Conservation (phyloP, 1,139 yeast genomes). For the Yamadazyma atmosphaerica region DNA sequence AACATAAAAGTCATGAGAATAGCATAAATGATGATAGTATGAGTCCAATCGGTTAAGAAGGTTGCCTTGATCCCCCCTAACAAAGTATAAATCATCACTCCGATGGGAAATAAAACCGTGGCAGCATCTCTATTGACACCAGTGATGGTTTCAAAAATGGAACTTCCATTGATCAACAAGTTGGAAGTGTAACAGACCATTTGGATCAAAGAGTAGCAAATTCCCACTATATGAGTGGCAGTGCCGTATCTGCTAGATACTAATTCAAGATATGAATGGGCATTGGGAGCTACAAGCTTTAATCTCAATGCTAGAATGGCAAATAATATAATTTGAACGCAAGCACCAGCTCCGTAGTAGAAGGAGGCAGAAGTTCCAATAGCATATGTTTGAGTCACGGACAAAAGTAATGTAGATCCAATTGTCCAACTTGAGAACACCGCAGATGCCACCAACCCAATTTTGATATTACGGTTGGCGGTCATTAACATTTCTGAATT, state of each 20-base stretch:
- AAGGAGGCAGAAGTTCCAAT: conserved; percentile 54
- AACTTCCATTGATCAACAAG: conserved; percentile 19
- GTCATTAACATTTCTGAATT: conserved; percentile 41
- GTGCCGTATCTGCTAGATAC: conserved; percentile 68
- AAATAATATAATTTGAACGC: conserved; percentile 70
- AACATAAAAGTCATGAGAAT: conserved; percentile 43
- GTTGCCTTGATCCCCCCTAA: conserved; percentile 50
- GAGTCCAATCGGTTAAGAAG: conserved; percentile 47
- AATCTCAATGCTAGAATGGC: conserved; percentile 77
- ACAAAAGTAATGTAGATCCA: conserved; percentile 38
- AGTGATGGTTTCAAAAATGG: conserved; percentile 17
- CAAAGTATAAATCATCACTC: conserved; percentile 48
- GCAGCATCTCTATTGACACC: conserved; percentile 22
- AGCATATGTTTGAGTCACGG: conserved; percentile 28
- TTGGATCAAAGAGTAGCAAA: conserved; percentile 17
- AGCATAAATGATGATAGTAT: conserved; percentile 40
- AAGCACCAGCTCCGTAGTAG: conserved; percentile 78
- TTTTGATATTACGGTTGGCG: conserved; percentile 34
- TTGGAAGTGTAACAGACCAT: conserved; percentile 20
- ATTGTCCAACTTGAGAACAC: conserved; percentile 43
- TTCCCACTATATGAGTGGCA: conserved; percentile 19
- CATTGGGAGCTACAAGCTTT: conserved; percentile 71
- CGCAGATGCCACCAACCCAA: conserved; percentile 38
- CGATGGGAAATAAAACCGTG: conserved; percentile 47
- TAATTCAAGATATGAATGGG: conserved; percentile 76